Evolutionary conservation across 345 rosid genomes (phyloP), one percentile per base, ranked within the genome.

Genomic region (Ceriops zippeliana): DNA sequence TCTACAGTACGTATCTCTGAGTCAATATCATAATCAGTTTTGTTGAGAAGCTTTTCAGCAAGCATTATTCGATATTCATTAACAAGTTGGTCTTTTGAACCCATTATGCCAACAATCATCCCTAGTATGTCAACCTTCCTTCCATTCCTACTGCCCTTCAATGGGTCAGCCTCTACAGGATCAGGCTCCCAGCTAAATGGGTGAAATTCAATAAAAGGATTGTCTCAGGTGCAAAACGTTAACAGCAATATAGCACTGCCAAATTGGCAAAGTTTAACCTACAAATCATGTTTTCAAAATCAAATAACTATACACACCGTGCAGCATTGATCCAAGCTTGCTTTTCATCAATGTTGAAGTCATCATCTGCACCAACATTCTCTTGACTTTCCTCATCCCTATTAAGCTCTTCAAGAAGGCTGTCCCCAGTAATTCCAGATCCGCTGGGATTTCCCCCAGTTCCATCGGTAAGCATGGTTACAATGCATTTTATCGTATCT

Each of bases 391-490:
- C 97, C 78, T 87, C 96, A 81, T 95, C 97, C 72, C 90, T 88
- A 80, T 89, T 95, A 75, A 95, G 78, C 70, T 90, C 99, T 80
- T 95, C 99, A 68, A 95, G 99, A 76, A 95, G 97, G 83, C 96
- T 91, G 82, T 89, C 99, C 78, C 96, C 96, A 71, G 87, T 72
- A 72, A 82, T 88, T 65, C 95, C 92, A 26, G 93, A 83, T 71
- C 93, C 97, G 82, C 79, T 90, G 47, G 87, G 81, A 77, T 87
- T 90, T 53, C 96, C 92, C 70, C 92, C 89, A 58, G 83, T 86
- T 63, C 99, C 99, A 81, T 87, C 97, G 2, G 96, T 91, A 61
- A 95, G 99, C 99, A 95, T 89, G 73, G 99, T 91, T 62, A 95
- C 97, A 72, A 95, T 86, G 83, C 96, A 95, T 80, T 95, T 95